A percentile compares a stretch with the other conserved stretches of the same genome.
Evolutionary conservation across 192 early-diverging fungal species (phyloP).

Genomic region (Coemansia furcata): DNA sequence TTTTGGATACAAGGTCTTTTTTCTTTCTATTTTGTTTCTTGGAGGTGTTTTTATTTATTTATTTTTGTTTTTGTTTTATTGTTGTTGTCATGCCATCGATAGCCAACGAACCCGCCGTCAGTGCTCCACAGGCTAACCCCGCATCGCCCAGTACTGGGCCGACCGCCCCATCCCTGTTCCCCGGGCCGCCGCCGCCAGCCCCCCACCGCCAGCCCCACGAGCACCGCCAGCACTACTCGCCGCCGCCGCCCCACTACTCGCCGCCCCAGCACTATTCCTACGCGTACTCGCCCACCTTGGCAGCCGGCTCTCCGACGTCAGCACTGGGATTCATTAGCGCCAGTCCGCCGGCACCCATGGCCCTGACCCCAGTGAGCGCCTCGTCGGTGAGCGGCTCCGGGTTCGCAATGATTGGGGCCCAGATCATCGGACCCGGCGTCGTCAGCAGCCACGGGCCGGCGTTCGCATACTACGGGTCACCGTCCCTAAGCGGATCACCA

Average conservation of each 20-base stretch:
- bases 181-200: background rate
- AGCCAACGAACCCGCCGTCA: constrained; percentile 9
- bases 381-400: background rate
- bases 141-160: constrained; percentile 2
- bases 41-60: background rate
- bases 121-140: background rate
- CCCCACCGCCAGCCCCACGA: constrained; percentile 4
- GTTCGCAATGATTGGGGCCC: constrained; percentile 16
- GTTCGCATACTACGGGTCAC: constrained; percentile 36
- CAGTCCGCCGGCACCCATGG: constrained; percentile 4
- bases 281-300: constrained; percentile 2
- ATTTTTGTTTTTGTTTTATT: constrained; percentile 3
- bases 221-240: background rate
- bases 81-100: constrained; percentile 26
- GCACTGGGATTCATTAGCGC: constrained; percentile 14
- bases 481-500: constrained; percentile 10
- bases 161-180: background rate
- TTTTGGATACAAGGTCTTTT: background rate
- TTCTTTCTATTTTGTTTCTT: background rate
- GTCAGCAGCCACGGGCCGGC: constrained; percentile 1
- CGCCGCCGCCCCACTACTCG: constrained; percentile 4
- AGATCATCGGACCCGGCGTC: constrained; percentile 8
- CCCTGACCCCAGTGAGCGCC: constrained; percentile 2
- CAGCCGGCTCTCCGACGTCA: constrained; percentile 15
- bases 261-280: constrained; percentile 10